Conservation (phyloP, 1,284 basidiomycete genomes). For the Laetiporus sulphureus region DNA sequence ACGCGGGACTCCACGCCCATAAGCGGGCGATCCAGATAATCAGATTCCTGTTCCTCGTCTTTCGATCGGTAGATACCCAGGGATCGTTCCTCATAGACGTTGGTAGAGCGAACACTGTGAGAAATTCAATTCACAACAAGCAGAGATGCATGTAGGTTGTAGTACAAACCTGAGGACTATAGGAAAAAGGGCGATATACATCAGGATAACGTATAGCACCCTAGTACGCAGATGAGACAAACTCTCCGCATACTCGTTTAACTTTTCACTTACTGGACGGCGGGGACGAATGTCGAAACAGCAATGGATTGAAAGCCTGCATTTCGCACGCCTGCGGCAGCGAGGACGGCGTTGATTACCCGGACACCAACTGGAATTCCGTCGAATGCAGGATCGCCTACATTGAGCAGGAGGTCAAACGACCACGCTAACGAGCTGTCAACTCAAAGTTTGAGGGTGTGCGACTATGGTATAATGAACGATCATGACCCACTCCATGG, state of each 20-base stretch:
- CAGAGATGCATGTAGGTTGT: constrained; percentile 3
- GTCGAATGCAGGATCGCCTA: constrained; percentile 71
- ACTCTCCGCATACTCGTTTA: not conserved
- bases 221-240: constrained; percentile 25
- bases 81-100: constrained; percentile 93
- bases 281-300: constrained; percentile 62
- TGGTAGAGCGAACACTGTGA: constrained; percentile 86
- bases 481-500: constrained; percentile 66
- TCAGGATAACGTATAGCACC: constrained; percentile 85
- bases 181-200: constrained; percentile 78
- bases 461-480: too few relatives aligned
- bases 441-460: not conserved
- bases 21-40: constrained; percentile 31
- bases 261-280: constrained; percentile 56
- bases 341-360: constrained; percentile 60
- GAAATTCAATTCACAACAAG: not conserved
- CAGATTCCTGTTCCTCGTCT: constrained; percentile 43
- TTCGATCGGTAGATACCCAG: constrained; percentile 79
- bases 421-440: not conserved
- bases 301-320: constrained; percentile 82
- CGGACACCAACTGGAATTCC: constrained; percentile 65
- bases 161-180: constrained; percentile 58
- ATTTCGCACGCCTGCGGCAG: constrained; percentile 78
- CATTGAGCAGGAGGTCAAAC: constrained; percentile 57
- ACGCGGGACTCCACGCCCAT: constrained; percentile 39